Base-by-base conservation (phyloP, 495 filamentous ascomycete species). In the Poronia punctata region DNA sequence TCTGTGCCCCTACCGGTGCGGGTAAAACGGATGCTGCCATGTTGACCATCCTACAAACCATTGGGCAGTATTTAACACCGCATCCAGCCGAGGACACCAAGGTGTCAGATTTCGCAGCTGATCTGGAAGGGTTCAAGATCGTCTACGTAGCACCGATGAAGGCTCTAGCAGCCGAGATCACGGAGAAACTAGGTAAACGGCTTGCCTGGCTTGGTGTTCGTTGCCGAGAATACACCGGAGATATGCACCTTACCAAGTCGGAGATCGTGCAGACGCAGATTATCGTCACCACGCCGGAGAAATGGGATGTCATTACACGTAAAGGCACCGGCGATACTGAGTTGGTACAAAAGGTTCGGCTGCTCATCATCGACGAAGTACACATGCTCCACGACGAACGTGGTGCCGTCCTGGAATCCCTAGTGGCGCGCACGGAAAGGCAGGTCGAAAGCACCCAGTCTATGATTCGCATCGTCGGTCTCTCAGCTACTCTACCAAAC, bases 371-470 rank as follows among this genome's bases (percentile, higher is more conserved):
- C 54, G 92, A 99, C 61, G 92, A 99, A 64, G 92, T 99, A 2
- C 92, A 99, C 52, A 99, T 99, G 92, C 80, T 99, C 49, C 92
- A 99, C 54, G 92, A 99, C 57, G 92, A 96, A 56, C 80, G 92
- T 53, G 92, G 92, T 52, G 88, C 92, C 5, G 93, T 99, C 8
- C 73, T 99, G 34, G 92, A 99, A 55, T 95, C 88, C 5, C 67
- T 99, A 34, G 92, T 97, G 12, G 92, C 92, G 4, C 78, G 92
- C 33, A 99, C 92, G 1, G 81, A 96, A 64, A 76, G 92, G 30
- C 92, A 99, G 50, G 92, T 99, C 0, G 92, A 99, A 64, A 95
- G 90, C 59, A 96, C 93, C 0, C 92, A 99, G 61, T 94, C 86
- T 0, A 75, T 99, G 36, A 99, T 99, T 54, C 82, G 92, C 9